Base-by-base conservation (phyloP, 129 eudicot species). In the Flaveria sonorensis region DNA sequence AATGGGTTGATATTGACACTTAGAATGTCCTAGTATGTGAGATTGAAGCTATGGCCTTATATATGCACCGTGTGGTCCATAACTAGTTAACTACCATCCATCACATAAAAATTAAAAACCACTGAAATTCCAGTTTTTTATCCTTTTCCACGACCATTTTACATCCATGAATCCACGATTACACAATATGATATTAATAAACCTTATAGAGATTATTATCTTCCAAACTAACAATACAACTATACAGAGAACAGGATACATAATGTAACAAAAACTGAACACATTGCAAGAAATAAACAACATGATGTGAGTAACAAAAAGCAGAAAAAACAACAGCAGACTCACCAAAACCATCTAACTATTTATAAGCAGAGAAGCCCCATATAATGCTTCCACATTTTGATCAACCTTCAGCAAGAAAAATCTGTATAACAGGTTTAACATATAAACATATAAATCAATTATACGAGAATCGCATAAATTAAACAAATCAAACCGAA, bases 331-430 rank as follows among this genome's bases (percentile, higher is more conserved):
- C 36, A 30, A 57, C 10, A 21, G 30, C 14, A 20, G 0, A 57
- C 65, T 59, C 65, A 59, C 65, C 65, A 59, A 21, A 59, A 20
- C 16, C 32, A 53, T 53, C 60, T 53, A 53, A 53, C 6, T 53
- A 6, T 53, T 53, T 53, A 21, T 18, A 53, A 21, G 60, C 60
- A 53, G 24, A 53, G 60, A 53, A 18, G 53, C 53, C 18, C 53
- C 53, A 48, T 48, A 48, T 1, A 48, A 14, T 11, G 60, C 23
- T 53, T 53, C 60, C 10, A n/a, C 2, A 53, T 53, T 21, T 16
- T 23, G 60, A 53, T 53, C 60, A 53, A 53, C 24, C 23, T 53
- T 53, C n/a, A 21, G 60, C n/a, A 6, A 6, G 60, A 53, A 9
- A 53, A 53, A 4, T 53, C 60, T 53, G 60, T n/a, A 14, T 13